Evolutionary conservation across 345 rosid genomes (phyloP).

Genomic region (Kernera saxatilis): DNA sequence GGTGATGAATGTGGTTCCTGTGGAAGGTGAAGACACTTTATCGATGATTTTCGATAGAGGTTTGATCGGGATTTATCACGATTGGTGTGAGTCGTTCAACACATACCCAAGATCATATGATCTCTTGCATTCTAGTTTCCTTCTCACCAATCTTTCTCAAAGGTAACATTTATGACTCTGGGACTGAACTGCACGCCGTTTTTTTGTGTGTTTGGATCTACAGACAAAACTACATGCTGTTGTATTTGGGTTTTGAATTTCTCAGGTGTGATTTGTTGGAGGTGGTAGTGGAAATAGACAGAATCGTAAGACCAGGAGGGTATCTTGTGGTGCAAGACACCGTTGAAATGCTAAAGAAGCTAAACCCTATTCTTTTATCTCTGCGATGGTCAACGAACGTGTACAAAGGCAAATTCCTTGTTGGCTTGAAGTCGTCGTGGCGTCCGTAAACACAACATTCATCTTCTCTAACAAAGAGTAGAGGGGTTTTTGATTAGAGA

Average conservation of each 20-base stretch:
- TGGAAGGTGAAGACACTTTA: conserved; percentile 57
- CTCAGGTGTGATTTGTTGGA: conserved; percentile 60
- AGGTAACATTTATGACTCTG: conserved; percentile 36
- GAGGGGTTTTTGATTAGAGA: neutral
- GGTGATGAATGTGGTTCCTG: conserved; percentile 89
- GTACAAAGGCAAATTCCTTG: conserved; percentile 55
- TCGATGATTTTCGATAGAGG: conserved; percentile 68
- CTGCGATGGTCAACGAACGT: conserved; percentile 65
- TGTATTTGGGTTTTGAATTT: neutral
- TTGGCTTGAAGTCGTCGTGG: conserved; percentile 72
- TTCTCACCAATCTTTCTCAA: conserved; percentile 41
- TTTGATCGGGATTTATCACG: conserved; percentile 79
- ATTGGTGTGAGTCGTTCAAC: conserved; percentile 88
- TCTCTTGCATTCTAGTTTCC: conserved; percentile 76
- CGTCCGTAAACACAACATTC: conserved; percentile 39
- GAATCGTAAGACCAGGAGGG: conserved; percentile 80
- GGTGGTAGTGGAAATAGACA: conserved; percentile 69
- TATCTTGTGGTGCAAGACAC: conserved; percentile 69
- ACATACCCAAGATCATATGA: conserved; percentile 82
- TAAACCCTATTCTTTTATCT: conserved; percentile 53
- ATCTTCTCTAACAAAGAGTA: neutral
- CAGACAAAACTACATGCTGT: neutral
- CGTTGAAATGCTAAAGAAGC: conserved; percentile 46
- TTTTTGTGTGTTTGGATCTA: neutral
- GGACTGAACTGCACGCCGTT: neutral